A percentile compares a stretch with the other conserved stretches of the same genome.
These are phyloP conservation scores for Uncinocarpus reesii DNA, from an alignment of 2,329 filamentous ascomycete genomes.

Conservation along the genomic window DNA sequence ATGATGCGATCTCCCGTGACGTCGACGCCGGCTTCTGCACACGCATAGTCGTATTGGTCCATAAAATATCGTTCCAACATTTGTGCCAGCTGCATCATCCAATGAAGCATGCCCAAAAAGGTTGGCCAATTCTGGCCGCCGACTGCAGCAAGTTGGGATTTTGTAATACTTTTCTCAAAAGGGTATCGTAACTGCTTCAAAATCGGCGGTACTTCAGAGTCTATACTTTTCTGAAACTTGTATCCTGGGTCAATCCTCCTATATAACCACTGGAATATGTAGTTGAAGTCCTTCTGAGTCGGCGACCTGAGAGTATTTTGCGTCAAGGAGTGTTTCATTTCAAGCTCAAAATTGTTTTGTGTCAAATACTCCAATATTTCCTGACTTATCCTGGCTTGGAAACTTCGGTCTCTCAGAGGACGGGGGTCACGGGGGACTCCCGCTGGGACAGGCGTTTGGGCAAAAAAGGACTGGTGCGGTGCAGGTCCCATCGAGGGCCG, in stretches of 20 bases:
- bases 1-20: constrained; percentile 85
- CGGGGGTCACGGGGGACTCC: constrained; percentile 79
- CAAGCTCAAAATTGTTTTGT: constrained; percentile 91
- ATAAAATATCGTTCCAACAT: constrained; percentile 77
- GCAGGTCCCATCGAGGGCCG: constrained; percentile 62
- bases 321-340: constrained; percentile 89
- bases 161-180: constrained; percentile 90
- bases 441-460: constrained; percentile 69
- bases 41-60: constrained; percentile 81
- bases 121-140: constrained; percentile 96
- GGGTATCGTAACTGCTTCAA: constrained; percentile 91
- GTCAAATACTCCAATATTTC: constrained; percentile 87
- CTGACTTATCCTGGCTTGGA: constrained; percentile 71
- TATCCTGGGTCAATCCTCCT: constrained; percentile 90
- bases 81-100: constrained; percentile 96
- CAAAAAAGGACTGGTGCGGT: constrained; percentile 87
- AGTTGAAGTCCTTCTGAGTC: constrained; percentile 96
- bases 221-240: constrained; percentile 85
- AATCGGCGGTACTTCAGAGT: constrained; percentile 85
- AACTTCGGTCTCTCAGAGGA: constrained; percentile 69
- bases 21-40: constrained; percentile 76
- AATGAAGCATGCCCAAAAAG: constrained; percentile 86
- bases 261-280: constrained; percentile 97
- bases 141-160: constrained; percentile 88
- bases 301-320: constrained; percentile 86